phyloP scores from a whole-genome alignment of 805 yeast genomes.

The Pichia sporocuriosa region DNA sequence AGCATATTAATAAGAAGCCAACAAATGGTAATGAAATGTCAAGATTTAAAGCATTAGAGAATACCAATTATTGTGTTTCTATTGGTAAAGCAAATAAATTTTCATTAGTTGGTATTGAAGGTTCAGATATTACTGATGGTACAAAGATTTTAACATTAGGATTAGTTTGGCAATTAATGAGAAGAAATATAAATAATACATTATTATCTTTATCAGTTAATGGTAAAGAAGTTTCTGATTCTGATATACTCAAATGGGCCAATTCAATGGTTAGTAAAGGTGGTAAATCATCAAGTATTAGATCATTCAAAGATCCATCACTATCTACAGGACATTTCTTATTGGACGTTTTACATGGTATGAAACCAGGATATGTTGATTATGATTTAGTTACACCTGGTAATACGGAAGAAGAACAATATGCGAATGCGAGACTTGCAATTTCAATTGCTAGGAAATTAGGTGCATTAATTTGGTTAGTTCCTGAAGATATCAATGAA shows the following conservation, averaged over 20 bases:
- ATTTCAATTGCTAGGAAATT: slow-evolving; percentile 96
- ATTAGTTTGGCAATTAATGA: slow-evolving; percentile 97
- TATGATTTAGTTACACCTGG: slow-evolving; percentile 85
- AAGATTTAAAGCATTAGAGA: slow-evolving; percentile 92
- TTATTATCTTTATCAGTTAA: slow-evolving; percentile 62
- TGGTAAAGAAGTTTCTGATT: slow-evolving; percentile 72
- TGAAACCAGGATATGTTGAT: slow-evolving; percentile 97
- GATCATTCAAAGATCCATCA: slow-evolving; percentile 81
- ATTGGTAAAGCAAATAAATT: slow-evolving; percentile 88
- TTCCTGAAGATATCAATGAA: slow-evolving; percentile 98
- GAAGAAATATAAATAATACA: slow-evolving; percentile 87
- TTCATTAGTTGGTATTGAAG: slow-evolving; percentile 96
- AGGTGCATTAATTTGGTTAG: slow-evolving; percentile 97
- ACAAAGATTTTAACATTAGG: slow-evolving; percentile 83
- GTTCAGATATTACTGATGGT: slow-evolving; percentile 95
- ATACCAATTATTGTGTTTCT: slow-evolving; percentile 97
- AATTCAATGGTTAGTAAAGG: slow-evolving; percentile 79
- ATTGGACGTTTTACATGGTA: slow-evolving; percentile 83
- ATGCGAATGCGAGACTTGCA: slow-evolving; percentile 93
- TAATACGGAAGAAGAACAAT: slow-evolving; percentile 71
- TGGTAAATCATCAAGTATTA: slow-evolving; percentile 63
- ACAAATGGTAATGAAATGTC: slow-evolving; percentile 65
- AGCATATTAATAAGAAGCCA: slow-evolving; percentile 82
- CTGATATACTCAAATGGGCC: slow-evolving; percentile 92
- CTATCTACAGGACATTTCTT: slow-evolving; percentile 74